A percentile compares a stretch with the other conserved stretches of the same genome.
These are phyloP conservation scores for Flagelloscypha sp. DNA, from an alignment of 768 basidiomycete species.

Conservation along the genomic window DNA sequence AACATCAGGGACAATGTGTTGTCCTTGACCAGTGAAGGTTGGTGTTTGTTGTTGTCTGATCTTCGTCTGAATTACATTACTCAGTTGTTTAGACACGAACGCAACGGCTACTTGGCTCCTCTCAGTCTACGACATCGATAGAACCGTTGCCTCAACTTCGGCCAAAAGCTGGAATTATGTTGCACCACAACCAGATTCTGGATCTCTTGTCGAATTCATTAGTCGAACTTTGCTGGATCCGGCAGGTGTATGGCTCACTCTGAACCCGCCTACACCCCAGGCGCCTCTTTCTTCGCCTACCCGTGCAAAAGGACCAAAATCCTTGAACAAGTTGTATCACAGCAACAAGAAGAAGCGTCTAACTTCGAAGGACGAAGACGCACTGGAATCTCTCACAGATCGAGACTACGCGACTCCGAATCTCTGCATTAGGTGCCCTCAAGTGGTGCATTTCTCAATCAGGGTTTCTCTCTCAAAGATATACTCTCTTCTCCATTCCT, in stretches of 20 bases:
- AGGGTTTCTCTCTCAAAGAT: conserved; percentile 14
- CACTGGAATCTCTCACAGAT: conserved; percentile 66
- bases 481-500: conserved; percentile 40
- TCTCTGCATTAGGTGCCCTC: conserved; percentile 59
- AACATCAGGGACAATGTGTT: no score
- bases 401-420: conserved; percentile 59
- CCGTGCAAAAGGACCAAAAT: conserved; percentile 17
- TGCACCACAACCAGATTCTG: conserved; percentile 20
- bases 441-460: conserved; percentile 29
- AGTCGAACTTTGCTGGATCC: conserved; percentile 57
- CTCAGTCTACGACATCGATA: conserved; percentile 64
- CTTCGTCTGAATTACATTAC: no score
- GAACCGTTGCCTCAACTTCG: conserved; percentile 44
- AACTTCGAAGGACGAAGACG: conserved; percentile 45
- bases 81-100: no score
- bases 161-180: conserved; percentile 44
- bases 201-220: conserved; percentile 41
- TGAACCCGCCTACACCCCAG: conserved; percentile 57
- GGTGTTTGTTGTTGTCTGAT: no score
- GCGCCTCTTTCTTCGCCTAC: conserved; percentile 23
- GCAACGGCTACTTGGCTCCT: conserved; percentile 77
- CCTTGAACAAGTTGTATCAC: conserved; percentile 12
- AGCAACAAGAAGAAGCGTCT: conserved; percentile 22
- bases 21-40: no score
- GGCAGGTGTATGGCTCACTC: conserved; percentile 40